A percentile compares a stretch with the other conserved stretches of the same genome.
phyloP scores from a whole-genome alignment of 2,329 filamentous ascomycete species.

The Ramularia collo-cygni region DNA sequence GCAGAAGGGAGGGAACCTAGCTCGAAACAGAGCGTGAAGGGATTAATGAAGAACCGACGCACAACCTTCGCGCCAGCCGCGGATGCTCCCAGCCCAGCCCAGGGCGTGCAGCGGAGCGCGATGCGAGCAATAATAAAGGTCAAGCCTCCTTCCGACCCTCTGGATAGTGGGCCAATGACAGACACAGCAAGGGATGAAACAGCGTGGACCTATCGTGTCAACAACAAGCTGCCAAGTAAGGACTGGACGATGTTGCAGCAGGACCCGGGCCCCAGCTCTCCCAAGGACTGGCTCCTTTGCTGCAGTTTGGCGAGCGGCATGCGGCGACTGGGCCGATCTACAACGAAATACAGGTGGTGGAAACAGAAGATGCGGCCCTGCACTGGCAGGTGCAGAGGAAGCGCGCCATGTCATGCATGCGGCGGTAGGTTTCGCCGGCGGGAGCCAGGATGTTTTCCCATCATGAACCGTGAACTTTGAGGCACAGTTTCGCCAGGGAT shows the following conservation, averaged over 20 bases:
- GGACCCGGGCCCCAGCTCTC: neutral
- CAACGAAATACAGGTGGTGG: slow-evolving; percentile 1
- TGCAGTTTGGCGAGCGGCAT: slow-evolving; percentile 2
- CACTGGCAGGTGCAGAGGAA: no score
- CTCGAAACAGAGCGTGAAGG: neutral
- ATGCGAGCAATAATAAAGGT: slow-evolving; percentile 20
- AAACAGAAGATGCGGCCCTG: neutral
- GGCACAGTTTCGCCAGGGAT: neutral
- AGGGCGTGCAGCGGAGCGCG: slow-evolving; percentile 8
- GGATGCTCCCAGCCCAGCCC: slow-evolving; percentile 14
- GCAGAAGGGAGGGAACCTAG: slow-evolving; percentile 4
- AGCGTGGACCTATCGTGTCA: slow-evolving; percentile 23
- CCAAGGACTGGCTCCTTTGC: slow-evolving; percentile 1
- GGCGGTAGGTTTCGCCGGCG: slow-evolving; percentile 1
- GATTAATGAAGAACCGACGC: slow-evolving; percentile 11
- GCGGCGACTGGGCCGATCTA: neutral
- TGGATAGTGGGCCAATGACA: slow-evolving; percentile 21
- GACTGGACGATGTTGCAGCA: slow-evolving; percentile 13
- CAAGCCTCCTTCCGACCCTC: slow-evolving; percentile 18
- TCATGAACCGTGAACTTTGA: no score
- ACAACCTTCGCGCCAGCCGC: slow-evolving; percentile 22
- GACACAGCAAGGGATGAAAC: slow-evolving; percentile 30
- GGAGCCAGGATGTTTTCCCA: neutral
- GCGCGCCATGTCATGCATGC: neutral
- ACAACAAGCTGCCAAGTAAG: slow-evolving; percentile 20